phyloP scores from a whole-genome alignment of 2,329 filamentous ascomycete genomes.

The Penicillium digitatum region DNA sequence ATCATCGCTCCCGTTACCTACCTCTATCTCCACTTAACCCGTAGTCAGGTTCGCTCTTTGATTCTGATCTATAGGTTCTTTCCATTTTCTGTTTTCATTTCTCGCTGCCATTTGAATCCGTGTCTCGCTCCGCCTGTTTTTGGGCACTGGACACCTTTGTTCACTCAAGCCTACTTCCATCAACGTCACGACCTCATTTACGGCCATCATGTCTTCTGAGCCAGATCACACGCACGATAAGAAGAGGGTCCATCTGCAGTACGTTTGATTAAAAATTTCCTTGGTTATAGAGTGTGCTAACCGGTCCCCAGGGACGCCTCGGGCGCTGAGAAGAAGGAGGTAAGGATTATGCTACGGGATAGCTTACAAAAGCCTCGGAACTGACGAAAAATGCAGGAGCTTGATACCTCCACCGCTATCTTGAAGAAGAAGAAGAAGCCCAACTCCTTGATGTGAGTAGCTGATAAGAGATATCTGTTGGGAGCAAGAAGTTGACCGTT shows the following conservation, averaged over 20 bases:
- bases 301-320: slow-evolving; percentile 68
- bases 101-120: slow-evolving; percentile 15
- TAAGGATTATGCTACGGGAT: slow-evolving; percentile 40
- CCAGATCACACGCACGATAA: slow-evolving; percentile 62
- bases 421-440: slow-evolving; percentile 99
- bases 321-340: slow-evolving; percentile 79
- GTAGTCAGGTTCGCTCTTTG: slow-evolving; percentile 18
- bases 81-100: slow-evolving; percentile 11
- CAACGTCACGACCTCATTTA: slow-evolving; percentile 22
- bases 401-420: slow-evolving; percentile 92
- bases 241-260: slow-evolving; percentile 82
- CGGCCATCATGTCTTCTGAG: slow-evolving; percentile 65
- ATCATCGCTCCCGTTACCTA: slow-evolving; percentile 17
- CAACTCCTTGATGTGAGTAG: slow-evolving; percentile 87
- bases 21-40: slow-evolving; percentile 17
- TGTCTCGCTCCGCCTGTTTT: slow-evolving; percentile 7
- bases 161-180: slow-evolving; percentile 27
- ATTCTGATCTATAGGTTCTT: slow-evolving; percentile 15
- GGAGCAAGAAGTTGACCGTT: slow-evolving; percentile 22
- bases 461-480: slow-evolving; percentile 1
- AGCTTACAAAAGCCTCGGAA: slow-evolving; percentile 38
- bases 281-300: slow-evolving; percentile 39
- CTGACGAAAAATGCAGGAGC: slow-evolving; percentile 55
- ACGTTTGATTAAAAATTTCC: slow-evolving; percentile 40
- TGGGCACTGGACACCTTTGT: slow-evolving; percentile 17